Evolutionary conservation across 1,284 basidiomycete species (phyloP).

Genomic region (Phylloboletellus chloephorus): DNA sequence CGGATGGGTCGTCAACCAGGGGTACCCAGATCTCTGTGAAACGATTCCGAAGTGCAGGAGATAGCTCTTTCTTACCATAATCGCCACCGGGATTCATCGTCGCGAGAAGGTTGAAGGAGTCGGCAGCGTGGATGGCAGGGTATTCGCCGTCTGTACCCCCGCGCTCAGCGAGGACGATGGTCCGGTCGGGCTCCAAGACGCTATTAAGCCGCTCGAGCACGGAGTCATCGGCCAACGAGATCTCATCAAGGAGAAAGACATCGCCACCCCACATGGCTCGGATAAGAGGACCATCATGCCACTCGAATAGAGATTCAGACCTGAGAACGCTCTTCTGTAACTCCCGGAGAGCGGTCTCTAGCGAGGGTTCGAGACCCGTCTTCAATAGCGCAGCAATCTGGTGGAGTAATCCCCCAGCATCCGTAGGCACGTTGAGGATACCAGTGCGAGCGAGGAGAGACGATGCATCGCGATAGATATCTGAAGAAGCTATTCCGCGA

Average conservation of each 20-base stretch:
- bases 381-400: conserved; percentile 34
- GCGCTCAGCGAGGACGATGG: conserved; percentile 89
- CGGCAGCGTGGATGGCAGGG: conserved; percentile 60
- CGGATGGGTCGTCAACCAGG: conserved; percentile 68
- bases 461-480: conserved; percentile 41
- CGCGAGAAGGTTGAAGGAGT: conserved; percentile 84
- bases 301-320: conserved; percentile 83
- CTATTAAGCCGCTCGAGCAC: conserved; percentile 97
- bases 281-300: conserved; percentile 93
- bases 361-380: conserved; percentile 28
- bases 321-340: conserved; percentile 43
- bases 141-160: conserved; percentile 73
- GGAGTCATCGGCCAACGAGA: conserved; percentile 97
- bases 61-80: conserved; percentile 98
- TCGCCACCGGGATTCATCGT: conserved; percentile 99
- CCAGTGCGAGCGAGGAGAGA: conserved; percentile 41
- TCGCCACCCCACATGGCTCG: conserved; percentile 87
- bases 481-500: conserved; percentile 47
- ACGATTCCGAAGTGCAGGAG: conserved; percentile 93
- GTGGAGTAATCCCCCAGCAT: conserved; percentile 36
- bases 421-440: conserved; percentile 28
- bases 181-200: conserved; percentile 87
- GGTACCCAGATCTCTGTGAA: conserved; percentile 99
- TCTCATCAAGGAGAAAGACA: conserved; percentile 92
- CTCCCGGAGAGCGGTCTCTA: conserved; percentile 36